Conservation (phyloP, 768 basidiomycete species). For the Phallus indusiatus region DNA sequence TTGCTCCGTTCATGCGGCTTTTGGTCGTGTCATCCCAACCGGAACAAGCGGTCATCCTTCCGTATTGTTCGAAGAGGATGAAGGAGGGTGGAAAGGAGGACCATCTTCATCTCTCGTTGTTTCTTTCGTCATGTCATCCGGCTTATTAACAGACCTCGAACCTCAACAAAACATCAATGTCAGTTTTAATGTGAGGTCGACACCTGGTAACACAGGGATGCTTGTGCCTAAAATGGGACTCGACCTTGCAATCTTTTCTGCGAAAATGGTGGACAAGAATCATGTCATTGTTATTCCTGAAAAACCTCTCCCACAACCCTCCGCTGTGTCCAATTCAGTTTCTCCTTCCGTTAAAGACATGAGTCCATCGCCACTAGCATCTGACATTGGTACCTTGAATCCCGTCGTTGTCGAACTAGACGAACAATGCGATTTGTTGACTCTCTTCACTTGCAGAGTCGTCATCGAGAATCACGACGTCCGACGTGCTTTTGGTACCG, state of each 20-base stretch:
- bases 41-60: slow-evolving; percentile 10
- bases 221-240: not conserved
- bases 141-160: not conserved
- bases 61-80: slow-evolving; percentile 24
- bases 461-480: slow-evolving; percentile 9
- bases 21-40: slow-evolving; percentile 20
- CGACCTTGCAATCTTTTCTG: not conserved
- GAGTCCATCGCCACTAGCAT: no score
- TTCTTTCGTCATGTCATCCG: slow-evolving; percentile 26
- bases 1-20: slow-evolving; percentile 24
- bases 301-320: not conserved
- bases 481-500: slow-evolving; percentile 7
- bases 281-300: not conserved
- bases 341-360: no score
- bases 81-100: slow-evolving; percentile 22
- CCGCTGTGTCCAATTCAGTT: no score
- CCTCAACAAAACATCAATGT: not conserved
- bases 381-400: slow-evolving; percentile 14
- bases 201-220: not conserved
- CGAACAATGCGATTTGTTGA: slow-evolving; percentile 13
- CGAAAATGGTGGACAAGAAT: not conserved
- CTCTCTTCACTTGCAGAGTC: slow-evolving; percentile 8
- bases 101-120: slow-evolving; percentile 24
- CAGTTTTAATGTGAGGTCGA: not conserved
- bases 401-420: slow-evolving; percentile 15